These are phyloP conservation scores for Fusarium multiceps DNA, from an alignment of 2,329 filamentous ascomycete species.

Conservation along the genomic window DNA sequence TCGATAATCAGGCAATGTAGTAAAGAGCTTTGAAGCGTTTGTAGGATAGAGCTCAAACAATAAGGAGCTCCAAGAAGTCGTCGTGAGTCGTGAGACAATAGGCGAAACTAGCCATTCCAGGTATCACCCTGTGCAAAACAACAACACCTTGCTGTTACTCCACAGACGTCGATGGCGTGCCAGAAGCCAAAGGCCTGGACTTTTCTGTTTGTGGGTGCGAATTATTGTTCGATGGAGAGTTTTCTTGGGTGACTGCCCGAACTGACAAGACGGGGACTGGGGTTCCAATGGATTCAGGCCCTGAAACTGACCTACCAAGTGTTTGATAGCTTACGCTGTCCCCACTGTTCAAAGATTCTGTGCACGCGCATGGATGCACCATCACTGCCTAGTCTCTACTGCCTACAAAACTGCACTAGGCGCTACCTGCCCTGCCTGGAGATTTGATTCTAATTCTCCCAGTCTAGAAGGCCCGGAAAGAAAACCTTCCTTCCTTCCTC, in stretches of 20 bases:
- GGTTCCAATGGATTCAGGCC: constrained; percentile 16
- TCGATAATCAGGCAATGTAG: not conserved
- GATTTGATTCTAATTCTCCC: constrained; percentile 28
- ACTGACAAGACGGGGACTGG: constrained; percentile 19
- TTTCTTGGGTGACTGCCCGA: not conserved
- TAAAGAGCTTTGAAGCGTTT: not conserved
- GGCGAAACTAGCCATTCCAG: constrained; percentile 3
- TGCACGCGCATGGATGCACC: constrained; percentile 22
- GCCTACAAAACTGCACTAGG: constrained; percentile 4
- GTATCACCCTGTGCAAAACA: constrained; percentile 20
- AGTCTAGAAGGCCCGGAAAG: constrained; percentile 32
- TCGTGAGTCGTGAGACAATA: constrained; percentile 5
- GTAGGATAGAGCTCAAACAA: not conserved
- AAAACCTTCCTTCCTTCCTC: constrained; percentile 40
- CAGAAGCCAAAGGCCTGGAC: constrained; percentile 28
- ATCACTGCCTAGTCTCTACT: not conserved
- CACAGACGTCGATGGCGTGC: constrained; percentile 34
- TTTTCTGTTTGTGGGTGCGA: constrained; percentile 36
- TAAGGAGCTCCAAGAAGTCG: not conserved
- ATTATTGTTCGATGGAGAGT: constrained; percentile 14
- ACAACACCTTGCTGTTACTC: constrained; percentile 6
- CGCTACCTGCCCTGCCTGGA: constrained; percentile 32
- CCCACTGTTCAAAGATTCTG: constrained; percentile 33
- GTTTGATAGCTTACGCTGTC: constrained; percentile 22
- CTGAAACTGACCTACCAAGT: constrained; percentile 35